phyloP scores from a whole-genome alignment of 805 yeast genomes.

The Nakazawaea molendinolei region DNA sequence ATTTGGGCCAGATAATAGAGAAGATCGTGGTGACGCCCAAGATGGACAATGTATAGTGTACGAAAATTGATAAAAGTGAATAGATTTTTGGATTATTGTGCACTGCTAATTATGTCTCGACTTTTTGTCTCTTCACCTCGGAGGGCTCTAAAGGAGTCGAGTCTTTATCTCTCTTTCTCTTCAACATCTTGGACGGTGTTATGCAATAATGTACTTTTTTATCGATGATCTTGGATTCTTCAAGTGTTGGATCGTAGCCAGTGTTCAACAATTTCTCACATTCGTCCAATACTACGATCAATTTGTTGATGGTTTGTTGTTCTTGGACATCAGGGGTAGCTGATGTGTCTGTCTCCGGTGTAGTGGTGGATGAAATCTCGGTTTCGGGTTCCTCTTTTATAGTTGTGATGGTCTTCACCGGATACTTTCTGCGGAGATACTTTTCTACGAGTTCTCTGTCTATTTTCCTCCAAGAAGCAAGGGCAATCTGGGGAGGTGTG shows the following conservation, averaged over 20 bases:
- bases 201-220: constrained; percentile 57
- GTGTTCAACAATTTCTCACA: constrained; percentile 43
- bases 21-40: constrained; percentile 57
- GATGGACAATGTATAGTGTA: constrained; percentile 15
- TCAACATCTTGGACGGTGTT: constrained; percentile 37
- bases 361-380: constrained; percentile 10
- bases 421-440: constrained; percentile 61
- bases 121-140: constrained; percentile 18
- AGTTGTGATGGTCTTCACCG: constrained; percentile 12
- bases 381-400: constrained; percentile 13
- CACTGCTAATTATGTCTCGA: constrained; percentile 11
- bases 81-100: background rate
- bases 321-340: constrained; percentile 2
- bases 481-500: constrained; percentile 94
- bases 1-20: constrained; percentile 49
- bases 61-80: background rate
- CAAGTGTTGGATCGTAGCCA: constrained; percentile 41
- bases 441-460: constrained; percentile 58
- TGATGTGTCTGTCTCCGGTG: no score
- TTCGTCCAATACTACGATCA: constrained; percentile 37
- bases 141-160: constrained; percentile 3
- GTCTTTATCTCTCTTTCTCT: constrained; percentile 12
- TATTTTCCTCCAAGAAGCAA: constrained; percentile 70
- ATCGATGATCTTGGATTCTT: constrained; percentile 57
- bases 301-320: constrained; percentile 31